Base-by-base conservation (phyloP, 1,284 basidiomycete species). In the Ustilago trichophora region DNA sequence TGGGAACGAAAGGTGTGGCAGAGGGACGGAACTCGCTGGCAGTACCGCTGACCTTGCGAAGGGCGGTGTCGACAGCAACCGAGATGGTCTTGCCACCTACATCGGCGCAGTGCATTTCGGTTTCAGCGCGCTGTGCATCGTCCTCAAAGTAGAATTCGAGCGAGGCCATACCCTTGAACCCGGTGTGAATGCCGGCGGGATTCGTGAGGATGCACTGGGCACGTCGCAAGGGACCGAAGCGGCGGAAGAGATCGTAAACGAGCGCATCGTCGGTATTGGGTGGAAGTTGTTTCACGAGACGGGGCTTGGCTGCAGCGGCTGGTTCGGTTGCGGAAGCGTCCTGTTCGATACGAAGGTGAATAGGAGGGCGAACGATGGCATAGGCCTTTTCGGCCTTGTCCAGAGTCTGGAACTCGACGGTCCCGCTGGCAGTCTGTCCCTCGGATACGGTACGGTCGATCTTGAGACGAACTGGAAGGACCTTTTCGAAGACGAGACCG, bases 361-460 rank as follows among this genome's bases (percentile, higher is more conserved):
- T 59, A 15, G 60, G 59, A 29, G 53, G 38, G 12, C 59, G 49
- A 21, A 77, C 58, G 31, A 55, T 77, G 12, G 76, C 75, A 25
- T 73, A 74, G 0, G 76, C 76, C 48, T 66, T 71, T 40, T 78
- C 75, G 6, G 76, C 74, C 46, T 73, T 77, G 25, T 71, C 58
- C 12, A 78, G 58, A 3, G 65, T 56, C 40, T 78, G 73, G 43
- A 78, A 78, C 43, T 78, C 73, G 40, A 78, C 64, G 10, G 73
- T 77, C 24, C 75, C 76, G 40, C 50, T 69, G 6, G 67, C 66
- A 1, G 37, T 37, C 32, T 57, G 50, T 8, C 52, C 64, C 3
- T 51, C 46, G 13, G 45, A n/a, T 4, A 59, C 64, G 25, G 49
- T 38, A 19, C 70, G 66, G 47, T 76, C 44, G 51, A 76, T 68